Percentiles rank a stretch among this genome's conserved stretches.
phyloP scores from a whole-genome alignment of 1,284 basidiomycete species.

The Leccinum colubrinum region DNA sequence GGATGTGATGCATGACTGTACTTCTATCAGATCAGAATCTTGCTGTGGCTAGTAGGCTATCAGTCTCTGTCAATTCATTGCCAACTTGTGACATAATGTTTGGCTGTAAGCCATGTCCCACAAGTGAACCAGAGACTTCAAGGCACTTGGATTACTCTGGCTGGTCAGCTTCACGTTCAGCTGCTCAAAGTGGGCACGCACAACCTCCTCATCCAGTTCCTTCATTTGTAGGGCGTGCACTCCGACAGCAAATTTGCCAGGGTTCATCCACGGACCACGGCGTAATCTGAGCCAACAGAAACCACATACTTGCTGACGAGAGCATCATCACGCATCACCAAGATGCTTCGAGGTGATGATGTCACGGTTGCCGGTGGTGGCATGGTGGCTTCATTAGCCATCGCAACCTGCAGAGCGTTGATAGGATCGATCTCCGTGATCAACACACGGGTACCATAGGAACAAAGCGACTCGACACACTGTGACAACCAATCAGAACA shows the following conservation, averaged over 20 bases:
- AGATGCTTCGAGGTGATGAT: no score
- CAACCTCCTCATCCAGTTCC: slow-evolving; percentile 98
- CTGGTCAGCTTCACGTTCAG: slow-evolving; percentile 93
- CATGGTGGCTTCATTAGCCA: slow-evolving; percentile 80
- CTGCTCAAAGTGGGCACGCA: slow-evolving; percentile 89
- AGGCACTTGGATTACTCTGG: slow-evolving; percentile 87
- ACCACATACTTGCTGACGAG: no score
- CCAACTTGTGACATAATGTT: no score
- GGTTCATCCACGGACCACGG: slow-evolving; percentile 81
- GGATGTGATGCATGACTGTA: no score
- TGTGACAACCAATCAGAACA: slow-evolving; percentile 34
- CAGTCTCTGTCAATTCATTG: no score
- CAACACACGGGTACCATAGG: slow-evolving; percentile 95
- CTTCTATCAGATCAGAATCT: no score
- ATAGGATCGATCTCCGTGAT: slow-evolving; percentile 99
- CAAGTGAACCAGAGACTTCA: slow-evolving; percentile 38
- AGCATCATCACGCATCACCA: slow-evolving; percentile 73
- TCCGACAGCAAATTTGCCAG: slow-evolving; percentile 87
- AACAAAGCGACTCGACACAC: slow-evolving; percentile 97
- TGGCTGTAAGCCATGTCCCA: no score
- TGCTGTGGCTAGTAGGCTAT: no score
- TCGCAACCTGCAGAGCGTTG: slow-evolving; percentile 98
- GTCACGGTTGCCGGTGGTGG: no score
- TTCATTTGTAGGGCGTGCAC: slow-evolving; percentile 90
- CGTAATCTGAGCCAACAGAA: slow-evolving; percentile 89